phyloP scores from a whole-genome alignment of 2,329 filamentous ascomycete genomes.

The Colletotrichum sp. region DNA sequence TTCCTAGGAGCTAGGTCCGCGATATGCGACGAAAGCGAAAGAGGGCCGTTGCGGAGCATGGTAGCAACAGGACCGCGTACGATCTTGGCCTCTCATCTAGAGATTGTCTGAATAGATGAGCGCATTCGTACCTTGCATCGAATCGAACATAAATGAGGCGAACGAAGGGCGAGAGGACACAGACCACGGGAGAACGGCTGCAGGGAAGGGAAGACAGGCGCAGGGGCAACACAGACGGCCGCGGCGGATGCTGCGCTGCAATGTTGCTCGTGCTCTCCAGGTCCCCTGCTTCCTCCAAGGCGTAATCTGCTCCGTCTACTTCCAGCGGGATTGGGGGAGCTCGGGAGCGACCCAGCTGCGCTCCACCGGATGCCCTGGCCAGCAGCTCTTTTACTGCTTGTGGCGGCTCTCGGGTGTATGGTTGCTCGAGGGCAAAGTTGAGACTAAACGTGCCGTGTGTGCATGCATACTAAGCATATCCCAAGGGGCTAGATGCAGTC shows the following conservation, averaged over 20 bases:
- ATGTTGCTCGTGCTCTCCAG: slow-evolving; percentile 15
- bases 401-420: not conserved
- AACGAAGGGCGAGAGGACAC: slow-evolving; percentile 17
- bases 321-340: not conserved
- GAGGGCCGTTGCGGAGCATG: slow-evolving; percentile 5
- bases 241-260: slow-evolving; percentile 17
- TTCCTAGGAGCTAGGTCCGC: not conserved
- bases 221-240: slow-evolving; percentile 20
- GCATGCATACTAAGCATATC: not conserved
- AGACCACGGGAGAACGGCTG: slow-evolving; percentile 23
- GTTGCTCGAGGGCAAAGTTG: not conserved
- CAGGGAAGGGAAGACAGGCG: slow-evolving; percentile 20
- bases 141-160: slow-evolving; percentile 18
- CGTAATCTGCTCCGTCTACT: not conserved
- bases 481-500: not conserved
- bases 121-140: slow-evolving; percentile 18
- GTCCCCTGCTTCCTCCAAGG: slow-evolving; percentile 10
- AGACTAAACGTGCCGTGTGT: not conserved
- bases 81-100: slow-evolving; percentile 11
- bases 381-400: not conserved
- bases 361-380: not conserved
- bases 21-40: slow-evolving; percentile 10
- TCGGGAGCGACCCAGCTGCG: slow-evolving; percentile 1
- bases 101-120: not conserved
- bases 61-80: not conserved